phyloP scores from a whole-genome alignment of 345 rosid genomes.

The Nasturtium officinale region DNA sequence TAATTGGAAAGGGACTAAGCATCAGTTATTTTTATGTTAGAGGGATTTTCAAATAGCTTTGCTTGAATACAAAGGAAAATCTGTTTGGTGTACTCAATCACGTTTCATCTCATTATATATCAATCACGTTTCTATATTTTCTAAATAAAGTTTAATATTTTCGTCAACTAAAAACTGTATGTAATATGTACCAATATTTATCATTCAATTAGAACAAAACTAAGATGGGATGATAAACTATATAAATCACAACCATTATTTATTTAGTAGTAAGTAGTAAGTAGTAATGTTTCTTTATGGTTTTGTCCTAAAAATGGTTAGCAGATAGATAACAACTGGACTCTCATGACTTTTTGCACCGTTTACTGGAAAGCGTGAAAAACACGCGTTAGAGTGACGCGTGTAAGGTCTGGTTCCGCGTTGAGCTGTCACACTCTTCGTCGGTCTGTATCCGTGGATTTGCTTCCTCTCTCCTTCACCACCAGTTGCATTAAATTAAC shows the following conservation, averaged over 20 bases:
- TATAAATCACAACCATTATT: no score
- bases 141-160: not conserved
- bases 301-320: not conserved
- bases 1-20: conserved; percentile 28
- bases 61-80: conserved; percentile 36
- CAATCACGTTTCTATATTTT: not conserved
- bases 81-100: conserved; percentile 27
- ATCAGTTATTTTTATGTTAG: not conserved
- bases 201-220: no score
- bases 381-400: conserved; percentile 25
- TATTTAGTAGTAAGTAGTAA: no score
- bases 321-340: conserved; percentile 18
- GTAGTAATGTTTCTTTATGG: not conserved
- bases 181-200: not conserved
- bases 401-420: conserved; percentile 32
- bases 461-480: conserved; percentile 23
- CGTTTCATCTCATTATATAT: conserved; percentile 12
- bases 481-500: conserved; percentile 8
- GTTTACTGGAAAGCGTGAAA: conserved; percentile 10
- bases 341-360: conserved; percentile 12
- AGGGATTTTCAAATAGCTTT: not conserved
- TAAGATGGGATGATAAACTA: not conserved
- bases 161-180: not conserved
- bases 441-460: conserved; percentile 34
- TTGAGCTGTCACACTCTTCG: conserved; percentile 45